Evolutionary conservation across 176 grass and related monocot genomes (phyloP).

Genomic region (Avena eriantha): DNA sequence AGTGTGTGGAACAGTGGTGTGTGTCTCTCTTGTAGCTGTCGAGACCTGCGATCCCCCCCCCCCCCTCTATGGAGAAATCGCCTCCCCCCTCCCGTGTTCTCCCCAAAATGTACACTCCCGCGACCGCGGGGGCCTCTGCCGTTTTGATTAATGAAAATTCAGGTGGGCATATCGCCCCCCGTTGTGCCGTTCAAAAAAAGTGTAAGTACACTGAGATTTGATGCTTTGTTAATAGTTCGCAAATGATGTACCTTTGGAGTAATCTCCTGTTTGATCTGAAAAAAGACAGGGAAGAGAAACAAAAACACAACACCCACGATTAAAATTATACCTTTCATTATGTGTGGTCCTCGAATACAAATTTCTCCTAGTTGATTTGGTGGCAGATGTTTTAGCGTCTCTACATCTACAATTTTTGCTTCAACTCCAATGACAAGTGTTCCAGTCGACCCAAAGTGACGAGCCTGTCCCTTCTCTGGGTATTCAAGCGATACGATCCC

Average conservation of each 20-base stretch:
- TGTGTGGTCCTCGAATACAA: constrained; percentile 75
- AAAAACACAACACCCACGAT: constrained; percentile 64
- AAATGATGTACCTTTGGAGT: neutral
- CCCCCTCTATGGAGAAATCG: too few species aligned
- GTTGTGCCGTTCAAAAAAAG: neutral
- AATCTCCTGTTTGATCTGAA: neutral
- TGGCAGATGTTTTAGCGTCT: constrained; percentile 65
- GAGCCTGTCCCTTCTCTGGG: constrained; percentile 50
- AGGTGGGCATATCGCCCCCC: too few species aligned
- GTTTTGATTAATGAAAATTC: too few species aligned
- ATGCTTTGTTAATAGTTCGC: neutral
- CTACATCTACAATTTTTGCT: constrained; percentile 70
- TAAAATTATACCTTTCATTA: constrained; percentile 85
- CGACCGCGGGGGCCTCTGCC: too few species aligned
- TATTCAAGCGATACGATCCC: constrained; percentile 75
- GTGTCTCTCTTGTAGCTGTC: too few species aligned
- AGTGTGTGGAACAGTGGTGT: too few species aligned
- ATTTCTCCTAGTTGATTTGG: constrained; percentile 89
- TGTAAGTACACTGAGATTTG: neutral
- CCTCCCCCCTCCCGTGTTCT: too few species aligned
- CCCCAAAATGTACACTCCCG: too few species aligned
- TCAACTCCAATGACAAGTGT: constrained; percentile 65
- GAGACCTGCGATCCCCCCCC: too few species aligned
- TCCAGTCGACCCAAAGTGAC: constrained; percentile 78
- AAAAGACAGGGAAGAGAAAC: neutral